Evolutionary conservation across 2,329 filamentous ascomycete genomes (phyloP).

Genomic region (Stagonosporopsis tanaceti): DNA sequence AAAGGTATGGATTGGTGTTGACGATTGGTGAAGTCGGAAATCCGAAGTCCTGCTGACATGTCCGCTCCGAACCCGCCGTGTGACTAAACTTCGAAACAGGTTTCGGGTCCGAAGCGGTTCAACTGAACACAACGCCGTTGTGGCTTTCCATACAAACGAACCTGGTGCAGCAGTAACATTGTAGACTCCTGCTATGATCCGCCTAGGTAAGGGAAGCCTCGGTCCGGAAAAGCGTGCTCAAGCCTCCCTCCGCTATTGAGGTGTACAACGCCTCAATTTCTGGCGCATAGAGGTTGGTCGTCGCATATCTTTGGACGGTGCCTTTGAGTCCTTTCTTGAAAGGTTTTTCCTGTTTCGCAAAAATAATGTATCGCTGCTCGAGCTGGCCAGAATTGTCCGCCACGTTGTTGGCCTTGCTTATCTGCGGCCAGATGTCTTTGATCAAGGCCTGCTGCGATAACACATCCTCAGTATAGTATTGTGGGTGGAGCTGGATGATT

Average conservation of each 20-base stretch:
- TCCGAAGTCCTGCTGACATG: constrained; percentile 7
- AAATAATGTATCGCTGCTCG: constrained; percentile 53
- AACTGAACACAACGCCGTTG: not conserved
- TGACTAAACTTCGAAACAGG: not conserved
- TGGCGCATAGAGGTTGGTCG: constrained; percentile 52
- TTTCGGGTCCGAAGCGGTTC: not conserved
- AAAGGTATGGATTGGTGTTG: not conserved
- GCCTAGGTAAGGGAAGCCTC: constrained; percentile 1
- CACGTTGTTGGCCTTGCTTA: constrained; percentile 55
- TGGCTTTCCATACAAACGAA: not conserved
- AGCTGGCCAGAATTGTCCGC: constrained; percentile 55
- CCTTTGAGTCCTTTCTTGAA: constrained; percentile 59
- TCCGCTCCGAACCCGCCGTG: not conserved
- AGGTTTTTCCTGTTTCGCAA: constrained; percentile 55
- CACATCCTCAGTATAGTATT: constrained; percentile 29
- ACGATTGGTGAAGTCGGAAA: not conserved
- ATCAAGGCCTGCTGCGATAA: constrained; percentile 45
- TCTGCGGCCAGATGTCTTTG: constrained; percentile 52
- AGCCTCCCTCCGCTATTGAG: constrained; percentile 16
- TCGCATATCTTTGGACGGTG: constrained; percentile 54
- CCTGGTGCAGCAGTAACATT: too few relatives aligned
- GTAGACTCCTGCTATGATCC: not conserved
- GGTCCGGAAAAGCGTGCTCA: constrained; percentile 21
- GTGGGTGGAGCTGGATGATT: constrained; percentile 39
- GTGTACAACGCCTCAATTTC: constrained; percentile 60